Base-by-base conservation (phyloP, 2,329 filamentous ascomycete species). In the Botrytis cinerea region DNA sequence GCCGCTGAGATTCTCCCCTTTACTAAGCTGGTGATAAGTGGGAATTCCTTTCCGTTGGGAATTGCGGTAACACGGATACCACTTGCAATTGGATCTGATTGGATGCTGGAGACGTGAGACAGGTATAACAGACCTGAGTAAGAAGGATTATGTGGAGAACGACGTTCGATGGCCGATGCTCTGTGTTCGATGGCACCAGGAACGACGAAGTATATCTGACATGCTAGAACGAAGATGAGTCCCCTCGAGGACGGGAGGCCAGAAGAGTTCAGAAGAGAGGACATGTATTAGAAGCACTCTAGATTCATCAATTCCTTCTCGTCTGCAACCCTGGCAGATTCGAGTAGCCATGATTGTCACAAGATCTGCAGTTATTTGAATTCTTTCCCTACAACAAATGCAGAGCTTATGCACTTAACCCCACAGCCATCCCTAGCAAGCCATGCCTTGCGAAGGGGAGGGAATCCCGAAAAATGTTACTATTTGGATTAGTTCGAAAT, bases 281-380 rank as follows among this genome's bases (percentile, higher is more conserved):
- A 48, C 25, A 35, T 2, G 60, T n/a, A 38, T 40, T 28, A 14
- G 46, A 28, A 48, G 16, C 51, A 46, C 32, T 51, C 45, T 51
- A 67, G 45, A 51, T 28, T 14, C 25, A 62, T 62, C 35, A 28
- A 63, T n/a, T 43, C 43, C 40, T 12, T 62, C 43, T 66, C 28
- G 43, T 66, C 32, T 35, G 48, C 62, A 66, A 54, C 51, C 51
- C 51, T 25, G 51, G 28, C n/a, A n/a, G 25, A 54, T 28, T 16
- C 28, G n/a, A 54, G 51, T 5, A 54, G 51, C 28, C 43, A 20
- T 40, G 35, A 54, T n/a, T 67, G 46, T 54, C 46, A 67, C 64
- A 54, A 67, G 64, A 67, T 67, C 64, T 67, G 43, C 43, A 66
- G 48, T 66, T 45, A 32, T 63, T 63, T 63, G 25, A 63, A 45